Percentiles rank a stretch among this genome's conserved stretches.
Conservation (phyloP, 2,329 filamentous ascomycete genomes). For the Onygenales sp. region DNA sequence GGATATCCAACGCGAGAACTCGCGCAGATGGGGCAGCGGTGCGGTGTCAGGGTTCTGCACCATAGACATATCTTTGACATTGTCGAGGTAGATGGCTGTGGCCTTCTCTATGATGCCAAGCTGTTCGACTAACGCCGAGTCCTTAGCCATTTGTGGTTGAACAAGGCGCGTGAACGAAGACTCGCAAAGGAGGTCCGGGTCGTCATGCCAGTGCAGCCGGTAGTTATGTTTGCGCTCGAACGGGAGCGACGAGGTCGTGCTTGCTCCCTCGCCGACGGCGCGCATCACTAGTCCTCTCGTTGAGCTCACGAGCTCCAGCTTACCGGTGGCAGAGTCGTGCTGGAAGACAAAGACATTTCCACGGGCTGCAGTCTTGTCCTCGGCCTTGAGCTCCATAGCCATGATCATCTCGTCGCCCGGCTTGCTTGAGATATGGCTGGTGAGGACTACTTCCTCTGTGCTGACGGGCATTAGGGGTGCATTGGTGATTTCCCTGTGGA, state of each 20-base stretch:
- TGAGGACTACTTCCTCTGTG: not conserved
- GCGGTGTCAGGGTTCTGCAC: not conserved
- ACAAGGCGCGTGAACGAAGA: not conserved
- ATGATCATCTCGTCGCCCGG: not conserved
- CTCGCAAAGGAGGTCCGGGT: not conserved
- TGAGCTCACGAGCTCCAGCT: not conserved
- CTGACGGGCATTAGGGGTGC: not conserved
- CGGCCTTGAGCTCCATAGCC: not conserved
- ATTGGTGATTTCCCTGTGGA: not conserved
- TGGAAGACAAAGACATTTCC: not conserved
- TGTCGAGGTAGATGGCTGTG: not conserved
- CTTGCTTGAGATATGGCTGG: not conserved
- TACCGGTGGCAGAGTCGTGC: not conserved
- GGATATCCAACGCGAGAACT: not conserved
- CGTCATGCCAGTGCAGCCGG: not conserved
- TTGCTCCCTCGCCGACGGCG: not conserved
- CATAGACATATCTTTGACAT: not conserved
- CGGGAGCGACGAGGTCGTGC: not conserved
- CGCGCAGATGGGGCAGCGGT: not conserved
- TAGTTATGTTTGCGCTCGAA: not conserved
- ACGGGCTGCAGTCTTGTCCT: not conserved
- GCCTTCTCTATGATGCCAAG: not conserved
- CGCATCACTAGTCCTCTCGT: not conserved
- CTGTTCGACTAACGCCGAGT: not conserved
- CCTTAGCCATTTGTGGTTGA: not conserved